Base-by-base conservation (phyloP, 2,329 filamentous ascomycete genomes). In the Pseudocercospora fijiensis region DNA sequence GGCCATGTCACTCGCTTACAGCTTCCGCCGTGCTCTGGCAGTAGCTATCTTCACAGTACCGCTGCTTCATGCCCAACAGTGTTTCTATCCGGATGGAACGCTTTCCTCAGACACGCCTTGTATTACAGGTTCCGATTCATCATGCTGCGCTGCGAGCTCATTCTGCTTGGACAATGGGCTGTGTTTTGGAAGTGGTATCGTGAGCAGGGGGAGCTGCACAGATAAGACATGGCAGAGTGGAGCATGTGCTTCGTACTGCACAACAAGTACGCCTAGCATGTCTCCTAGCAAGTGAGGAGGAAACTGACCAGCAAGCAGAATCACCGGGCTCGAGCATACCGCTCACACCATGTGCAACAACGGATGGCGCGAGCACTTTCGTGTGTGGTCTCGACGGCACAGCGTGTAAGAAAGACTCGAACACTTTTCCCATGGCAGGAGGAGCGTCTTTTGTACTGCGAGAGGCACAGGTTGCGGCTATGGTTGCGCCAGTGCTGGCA, bases 161-260 rank as follows among this genome's bases (percentile, higher is more conserved):
- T 74, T 73, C 56, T 76, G 74, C 58, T 49, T 76, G 68, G 71
- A 72, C 22, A 72, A 72, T 60, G 74, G 74, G 16, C 61, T 76
- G 11, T 76, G 74, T 58, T 75, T 72, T 57, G 68, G 68, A 11
- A 67, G 64, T 20, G 73, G 73, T 11, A 65, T 76, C 11, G 66
- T 75, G 45, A 72, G 63, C 20, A 64, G 73, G 60, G 67, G 65
- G 22, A 74, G 71, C 45, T 76, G 74, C 62, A 76, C 73, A 18
- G 74, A 76, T 52, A 65, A 72, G 58, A 69, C 66, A 10, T 76
- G 74, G 74, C 61, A 61, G 8, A 72, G 69, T 24, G 58, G 66
- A 43, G 67, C 69, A 28, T 76, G 74, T 69, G 62, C 73, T 2
- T 60, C 58, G 47, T 74, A 71, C 52, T 76, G 74, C 67, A 71